Evolutionary conservation across 257 asterid genomes (phyloP).

Genomic region (Salvia splendens): DNA sequence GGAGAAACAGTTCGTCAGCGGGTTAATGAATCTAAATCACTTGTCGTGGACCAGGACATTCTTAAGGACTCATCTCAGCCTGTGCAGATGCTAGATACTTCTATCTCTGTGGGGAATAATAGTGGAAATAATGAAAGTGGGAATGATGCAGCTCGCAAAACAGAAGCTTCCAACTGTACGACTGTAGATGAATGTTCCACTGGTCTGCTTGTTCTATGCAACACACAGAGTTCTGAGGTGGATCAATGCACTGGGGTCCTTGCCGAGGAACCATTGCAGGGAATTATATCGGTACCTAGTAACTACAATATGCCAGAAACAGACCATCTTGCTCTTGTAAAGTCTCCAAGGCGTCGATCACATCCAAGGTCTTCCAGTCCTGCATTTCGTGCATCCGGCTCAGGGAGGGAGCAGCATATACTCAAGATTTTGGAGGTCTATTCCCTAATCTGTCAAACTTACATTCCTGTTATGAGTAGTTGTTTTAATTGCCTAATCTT

Average conservation of each 20-base stretch:
- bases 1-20: conserved; percentile 36
- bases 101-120: conserved; percentile 42
- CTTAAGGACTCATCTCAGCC: conserved; percentile 43
- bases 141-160: conserved; percentile 33
- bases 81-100: conserved; percentile 41
- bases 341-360: conserved; percentile 55
- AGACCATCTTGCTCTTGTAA: conserved; percentile 39
- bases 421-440: conserved; percentile 84
- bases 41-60: conserved; percentile 32
- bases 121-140: conserved; percentile 35
- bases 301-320: conserved; percentile 37
- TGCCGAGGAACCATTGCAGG: conserved; percentile 41
- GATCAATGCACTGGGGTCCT: conserved; percentile 42
- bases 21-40: conserved; percentile 40
- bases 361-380: conserved; percentile 58
- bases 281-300: conserved; percentile 31
- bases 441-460: conserved; percentile 29
- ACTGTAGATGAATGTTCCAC: conserved; percentile 39
- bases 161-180: conserved; percentile 44
- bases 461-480: conserved; percentile 26
- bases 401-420: conserved; percentile 79
- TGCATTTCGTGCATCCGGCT: conserved; percentile 48
- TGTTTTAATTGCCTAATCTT: conserved; percentile 32
- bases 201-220: conserved; percentile 42
- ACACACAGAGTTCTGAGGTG: conserved; percentile 38